Evolutionary conservation across 2,329 filamentous ascomycete species (phyloP), one percentile per base, ranked within the genome.

Genomic region (Fusarium globosum): DNA sequence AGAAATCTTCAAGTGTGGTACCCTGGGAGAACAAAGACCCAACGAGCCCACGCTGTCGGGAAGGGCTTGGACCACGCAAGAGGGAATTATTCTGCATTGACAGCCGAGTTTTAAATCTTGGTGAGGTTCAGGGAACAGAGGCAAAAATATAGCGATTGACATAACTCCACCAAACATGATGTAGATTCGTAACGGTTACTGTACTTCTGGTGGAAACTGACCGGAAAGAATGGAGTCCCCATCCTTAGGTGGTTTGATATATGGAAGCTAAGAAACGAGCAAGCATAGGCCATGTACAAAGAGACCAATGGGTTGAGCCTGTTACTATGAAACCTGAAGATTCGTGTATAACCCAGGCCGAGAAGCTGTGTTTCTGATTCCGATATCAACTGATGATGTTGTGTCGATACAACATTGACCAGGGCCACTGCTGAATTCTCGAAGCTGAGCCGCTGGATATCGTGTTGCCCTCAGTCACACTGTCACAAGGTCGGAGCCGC

Each of bases 401-500:
- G 67, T 65, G 61, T 51, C 43, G 71, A 69, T 73, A 66, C 49
- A 41, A 66, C 63, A 46, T 33, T 52, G 58, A 68, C 41, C 30
- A 42, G 62, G 70, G 61, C 38, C 38, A 15, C 41, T 42, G 39
- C 55, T 33, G 39, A 28, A 52, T 62, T 20, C 61, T 61, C 14
- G 33, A 63, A 43, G 49, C 46, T 72, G 51, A 72, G 59, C 65
- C 69, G 69, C 57, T 59, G 42, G 36, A 53, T 52, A 51, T 66
- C 36, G 41, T 60, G n/a, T 21, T 28, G 11, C 23, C 26, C 41
- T 58, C 41, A 70, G 57, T 74, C 71, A 73, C 71, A 58, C 41
- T 66, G 57, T 74, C 71, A 73, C 71, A 58, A 71, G 71, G 71
- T 51, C 62, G 67, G 66, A 73, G 55, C 71, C 62, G 70, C 66